Evolutionary conservation across 495 filamentous ascomycete species (phyloP), one percentile per base, ranked within the genome.

Genomic region (Hypomontagnella monticulosa): DNA sequence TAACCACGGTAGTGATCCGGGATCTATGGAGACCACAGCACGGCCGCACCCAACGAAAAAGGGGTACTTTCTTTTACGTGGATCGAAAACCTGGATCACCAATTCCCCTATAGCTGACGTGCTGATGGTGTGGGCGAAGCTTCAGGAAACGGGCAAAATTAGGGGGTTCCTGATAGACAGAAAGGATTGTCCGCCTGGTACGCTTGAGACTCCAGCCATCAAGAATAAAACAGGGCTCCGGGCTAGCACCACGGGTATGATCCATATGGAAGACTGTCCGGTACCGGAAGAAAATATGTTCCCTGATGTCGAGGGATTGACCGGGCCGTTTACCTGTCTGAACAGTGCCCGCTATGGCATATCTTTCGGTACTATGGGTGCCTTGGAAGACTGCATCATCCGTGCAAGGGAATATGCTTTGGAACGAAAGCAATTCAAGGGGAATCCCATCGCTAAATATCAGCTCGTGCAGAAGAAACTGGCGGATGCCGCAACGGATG

Each of bases 391-490:
- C 72, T 93, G 91, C 67, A 85, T 99, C 49, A 73, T 79, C 8
- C 82, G 94, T 59, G 88, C 95, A 1, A 85, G 94, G 57, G 88
- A 86, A 12, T 99, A 99, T 75, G 88, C 93, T 14, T 79, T 99
- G 27, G 91, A 97, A 76, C 84, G 95, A 55, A 94, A 91, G 76
- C 95, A 99, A 76, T 99, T 99, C 85, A 97, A 96, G 80, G 88
- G 89, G 34, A 97, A 98, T 73, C 92, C 95, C 1, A 81, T 99
- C 38, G 95, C 95, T 33, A 97, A 94, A 79, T 99, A 98, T 69
- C 95, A 99, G 77, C 85, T 99, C n/a, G 85, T 99, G 38, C 95
- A 99, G 81, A 97, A 97, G 86, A 99, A 99, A 80, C 80, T 99
- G 60, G 89, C 93, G 0, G 93, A 98, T 74, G 95, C 94, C 11